Conservation (phyloP, 169 alveolate genomes). For the Plasmodium reichenowi region DNA sequence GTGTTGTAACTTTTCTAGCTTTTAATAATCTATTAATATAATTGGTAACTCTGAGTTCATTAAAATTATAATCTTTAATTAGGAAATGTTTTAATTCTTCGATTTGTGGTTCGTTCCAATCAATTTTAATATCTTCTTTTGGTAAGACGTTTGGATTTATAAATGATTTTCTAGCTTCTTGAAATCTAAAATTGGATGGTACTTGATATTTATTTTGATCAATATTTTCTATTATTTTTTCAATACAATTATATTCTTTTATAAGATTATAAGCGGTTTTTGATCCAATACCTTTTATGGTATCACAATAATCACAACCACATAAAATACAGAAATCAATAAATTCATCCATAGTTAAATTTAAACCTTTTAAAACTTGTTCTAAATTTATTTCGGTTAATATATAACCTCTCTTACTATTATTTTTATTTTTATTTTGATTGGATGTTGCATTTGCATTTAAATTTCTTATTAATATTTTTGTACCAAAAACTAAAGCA, state of each 20-base stretch:
- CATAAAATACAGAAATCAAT: slow-evolving; percentile 97
- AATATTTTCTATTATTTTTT: slow-evolving; percentile 87
- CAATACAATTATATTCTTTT: slow-evolving; percentile 91
- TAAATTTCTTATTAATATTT: slow-evolving; percentile 85
- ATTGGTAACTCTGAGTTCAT: slow-evolving; percentile 85
- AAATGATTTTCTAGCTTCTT: slow-evolving; percentile 87
- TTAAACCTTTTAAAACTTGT: slow-evolving; percentile 86
- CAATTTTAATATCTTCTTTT: slow-evolving; percentile 76
- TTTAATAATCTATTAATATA: slow-evolving; percentile 80
- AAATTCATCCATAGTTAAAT: slow-evolving; percentile 93
- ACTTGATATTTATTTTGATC: slow-evolving; percentile 80
- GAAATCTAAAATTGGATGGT: slow-evolving; percentile 78
- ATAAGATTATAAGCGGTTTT: slow-evolving; percentile 95
- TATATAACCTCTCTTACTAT: slow-evolving; percentile 71
- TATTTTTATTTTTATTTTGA: slow-evolving; percentile 54
- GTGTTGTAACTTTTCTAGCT: slow-evolving; percentile 79
- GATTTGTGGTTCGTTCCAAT: slow-evolving; percentile 84
- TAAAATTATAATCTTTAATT: slow-evolving; percentile 86
- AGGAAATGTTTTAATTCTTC: slow-evolving; percentile 88
- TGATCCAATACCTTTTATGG: slow-evolving; percentile 96
- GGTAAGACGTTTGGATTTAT: slow-evolving; percentile 82
- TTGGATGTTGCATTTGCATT: slow-evolving; percentile 81
- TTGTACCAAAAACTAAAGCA: slow-evolving; percentile 95
- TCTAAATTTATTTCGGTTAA: slow-evolving; percentile 84
- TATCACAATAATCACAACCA: slow-evolving; percentile 98